phyloP scores from a whole-genome alignment of 2,329 filamentous ascomycete species.

The Colletotrichum godetiae region DNA sequence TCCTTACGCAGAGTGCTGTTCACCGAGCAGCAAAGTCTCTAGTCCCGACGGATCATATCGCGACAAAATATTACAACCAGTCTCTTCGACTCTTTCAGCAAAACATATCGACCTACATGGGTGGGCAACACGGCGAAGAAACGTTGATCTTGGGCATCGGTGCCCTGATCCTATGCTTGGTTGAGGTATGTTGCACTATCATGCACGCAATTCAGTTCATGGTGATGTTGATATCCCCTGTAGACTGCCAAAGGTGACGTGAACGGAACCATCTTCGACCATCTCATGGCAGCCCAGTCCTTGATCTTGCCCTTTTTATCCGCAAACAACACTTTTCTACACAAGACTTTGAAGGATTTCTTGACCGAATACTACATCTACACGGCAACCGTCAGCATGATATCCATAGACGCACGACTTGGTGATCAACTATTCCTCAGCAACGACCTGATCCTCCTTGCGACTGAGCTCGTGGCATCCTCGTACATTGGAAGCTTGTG shows the following conservation, averaged over 20 bases:
- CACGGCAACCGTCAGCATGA: slow-evolving; percentile 58
- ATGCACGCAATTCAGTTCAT: background rate
- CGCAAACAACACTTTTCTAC: slow-evolving; percentile 44
- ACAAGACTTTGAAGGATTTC: slow-evolving; percentile 54
- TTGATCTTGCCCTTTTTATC: slow-evolving; percentile 51
- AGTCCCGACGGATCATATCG: slow-evolving; percentile 43
- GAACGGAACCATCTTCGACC: slow-evolving; percentile 57
- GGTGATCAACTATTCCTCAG: slow-evolving; percentile 45
- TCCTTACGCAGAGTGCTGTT: slow-evolving; percentile 56
- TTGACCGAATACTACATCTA: slow-evolving; percentile 62
- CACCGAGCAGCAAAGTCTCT: slow-evolving; percentile 49
- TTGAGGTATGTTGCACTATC: slow-evolving; percentile 49
- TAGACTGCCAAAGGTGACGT: slow-evolving; percentile 56
- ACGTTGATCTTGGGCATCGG: slow-evolving; percentile 55
- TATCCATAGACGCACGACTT: slow-evolving; percentile 51
- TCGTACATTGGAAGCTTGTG: slow-evolving; percentile 51
- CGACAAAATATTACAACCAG: slow-evolving; percentile 49
- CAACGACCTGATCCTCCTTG: slow-evolving; percentile 44
- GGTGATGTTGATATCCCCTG: background rate
- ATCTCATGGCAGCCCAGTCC: slow-evolving; percentile 56
- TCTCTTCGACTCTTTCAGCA: slow-evolving; percentile 50
- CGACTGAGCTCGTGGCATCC: slow-evolving; percentile 42
- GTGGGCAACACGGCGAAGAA: slow-evolving; percentile 47
- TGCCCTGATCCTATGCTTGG: slow-evolving; percentile 58
- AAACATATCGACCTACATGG: slow-evolving; percentile 19